Base-by-base conservation (phyloP, 371 early-diverging fungal genomes). In the Capillidium heterosporum region DNA sequence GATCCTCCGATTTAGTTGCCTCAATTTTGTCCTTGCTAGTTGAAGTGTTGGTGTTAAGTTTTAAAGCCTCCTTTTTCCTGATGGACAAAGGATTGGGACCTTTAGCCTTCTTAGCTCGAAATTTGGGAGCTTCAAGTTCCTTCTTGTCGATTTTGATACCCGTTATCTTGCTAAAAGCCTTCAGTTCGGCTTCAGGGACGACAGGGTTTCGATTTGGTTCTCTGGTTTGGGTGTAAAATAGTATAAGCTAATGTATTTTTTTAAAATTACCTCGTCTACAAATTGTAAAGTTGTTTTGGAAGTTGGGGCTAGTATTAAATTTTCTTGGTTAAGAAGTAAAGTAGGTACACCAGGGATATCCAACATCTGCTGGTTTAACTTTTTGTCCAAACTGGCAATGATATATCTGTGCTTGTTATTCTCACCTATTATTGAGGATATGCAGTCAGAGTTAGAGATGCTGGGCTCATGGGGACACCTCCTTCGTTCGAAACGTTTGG, bases 1-100 rank as follows among this genome's bases (percentile, higher is more conserved):
- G n/a, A n/a, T n/a, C n/a, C n/a, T n/a, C n/a, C n/a, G n/a, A n/a
- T n/a, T n/a, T n/a, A n/a, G n/a, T n/a, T n/a, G n/a, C n/a, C n/a
- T n/a, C n/a, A n/a, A n/a, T n/a, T n/a, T n/a, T n/a, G n/a, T n/a
- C n/a, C n/a, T n/a, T n/a, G n/a, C n/a, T n/a, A n/a, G n/a, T n/a
- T n/a, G n/a, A n/a, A n/a, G n/a, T n/a, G n/a, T n/a, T n/a, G n/a
- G n/a, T n/a, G n/a, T n/a, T n/a, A n/a, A n/a, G n/a, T n/a, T n/a
- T n/a, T n/a, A n/a, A n/a, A n/a, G n/a, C n/a, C 10, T 50, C 29
- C 26, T 50, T 29, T 50, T 50, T 50, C 51, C 31, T 50, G n/a
- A 50, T 31, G 5, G 51, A 50, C 19, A 50, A 50, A 11, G 51
- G 51, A 24, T 50, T 50, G 17, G 51, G 51, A 4, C 31, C 51